Evolutionary conservation across 805 yeast species (phyloP).

Genomic region (Osmozyma mogii): DNA sequence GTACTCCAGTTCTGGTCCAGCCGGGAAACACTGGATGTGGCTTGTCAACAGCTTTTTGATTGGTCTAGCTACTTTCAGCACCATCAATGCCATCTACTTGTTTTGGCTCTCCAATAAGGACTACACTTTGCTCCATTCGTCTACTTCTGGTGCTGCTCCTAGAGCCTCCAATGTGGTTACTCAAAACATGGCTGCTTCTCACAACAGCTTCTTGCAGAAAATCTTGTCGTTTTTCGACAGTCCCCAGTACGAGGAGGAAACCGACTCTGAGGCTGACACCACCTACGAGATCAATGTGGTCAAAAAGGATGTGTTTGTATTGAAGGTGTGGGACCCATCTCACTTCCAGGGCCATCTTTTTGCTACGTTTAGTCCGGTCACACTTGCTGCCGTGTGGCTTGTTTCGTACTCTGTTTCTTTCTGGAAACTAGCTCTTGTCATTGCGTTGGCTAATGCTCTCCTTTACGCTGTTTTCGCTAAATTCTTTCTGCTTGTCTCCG

Average conservation of each 20-base stretch:
- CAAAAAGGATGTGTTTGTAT: conserved; percentile 41
- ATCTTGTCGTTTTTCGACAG: conserved; percentile 9
- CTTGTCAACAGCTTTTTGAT: conserved; percentile 8
- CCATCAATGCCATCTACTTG: conserved; percentile 11
- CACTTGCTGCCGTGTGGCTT: conserved; percentile 32
- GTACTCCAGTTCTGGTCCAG: conserved; percentile 1
- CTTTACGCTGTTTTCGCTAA: conserved; percentile 32
- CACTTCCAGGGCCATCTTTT: conserved; percentile 45
- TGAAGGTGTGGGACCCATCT: conserved; percentile 63
- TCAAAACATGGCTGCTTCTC: conserved; percentile 9
- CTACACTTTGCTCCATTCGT: conserved; percentile 27
- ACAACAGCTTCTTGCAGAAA: conserved; percentile 7
- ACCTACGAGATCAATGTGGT: conserved; percentile 12
- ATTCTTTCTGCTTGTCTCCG: conserved; percentile 43
- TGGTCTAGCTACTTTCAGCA: conserved; percentile 9
- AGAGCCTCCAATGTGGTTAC: conserved; percentile 16
- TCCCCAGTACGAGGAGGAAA: conserved; percentile 12
- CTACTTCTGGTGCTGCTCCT: conserved; percentile 15
- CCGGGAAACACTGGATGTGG: conserved; percentile 9
- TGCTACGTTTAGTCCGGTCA: conserved; percentile 53
- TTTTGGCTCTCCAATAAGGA: conserved; percentile 14
- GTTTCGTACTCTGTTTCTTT: conserved; percentile 11
- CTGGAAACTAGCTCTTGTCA: conserved; percentile 27
- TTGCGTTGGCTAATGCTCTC: conserved; percentile 23
- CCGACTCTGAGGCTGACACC: conserved; percentile 16